These are phyloP conservation scores for Salvia rosmarinus DNA, from an alignment of 257 asterid species.

Conservation along the genomic window DNA sequence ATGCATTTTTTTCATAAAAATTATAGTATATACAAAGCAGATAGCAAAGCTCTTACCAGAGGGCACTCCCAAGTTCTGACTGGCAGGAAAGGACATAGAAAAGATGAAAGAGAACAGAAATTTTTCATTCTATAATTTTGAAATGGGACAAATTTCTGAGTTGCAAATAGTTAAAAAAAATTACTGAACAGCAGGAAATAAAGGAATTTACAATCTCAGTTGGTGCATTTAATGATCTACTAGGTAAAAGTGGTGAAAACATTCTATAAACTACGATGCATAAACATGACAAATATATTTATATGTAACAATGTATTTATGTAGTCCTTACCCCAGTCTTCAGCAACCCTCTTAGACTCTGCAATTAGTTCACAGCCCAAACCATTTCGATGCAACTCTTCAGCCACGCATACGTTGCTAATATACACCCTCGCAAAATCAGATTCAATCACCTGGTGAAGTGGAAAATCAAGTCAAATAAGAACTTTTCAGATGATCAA, in stretches of 20 bases:
- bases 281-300: not conserved
- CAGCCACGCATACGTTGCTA: constrained; percentile 88
- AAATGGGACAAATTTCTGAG: not conserved
- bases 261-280: too few relatives aligned
- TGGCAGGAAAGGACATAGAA: not conserved
- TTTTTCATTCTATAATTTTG: not conserved
- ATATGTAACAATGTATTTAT: not conserved
- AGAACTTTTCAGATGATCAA: constrained; percentile 21
- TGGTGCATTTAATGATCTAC: too few relatives aligned
- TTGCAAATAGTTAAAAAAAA: not conserved
- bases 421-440: constrained; percentile 93
- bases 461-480: constrained; percentile 30
- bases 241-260: too few relatives aligned
- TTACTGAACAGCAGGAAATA: not conserved
- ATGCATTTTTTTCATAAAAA: not conserved
- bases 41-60: not conserved
- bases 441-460: constrained; percentile 77
- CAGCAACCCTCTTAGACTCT: constrained; percentile 68
- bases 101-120: not conserved
- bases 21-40: not conserved
- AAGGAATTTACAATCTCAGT: not conserved
- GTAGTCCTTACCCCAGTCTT: constrained; percentile 73
- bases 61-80: not conserved
- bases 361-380: constrained; percentile 74
- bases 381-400: constrained; percentile 81